Percentiles rank a stretch among this genome's conserved stretches.
These are phyloP conservation scores for Daldinia concentrica DNA, from an alignment of 495 filamentous ascomycete species.

Conservation along the genomic window DNA sequence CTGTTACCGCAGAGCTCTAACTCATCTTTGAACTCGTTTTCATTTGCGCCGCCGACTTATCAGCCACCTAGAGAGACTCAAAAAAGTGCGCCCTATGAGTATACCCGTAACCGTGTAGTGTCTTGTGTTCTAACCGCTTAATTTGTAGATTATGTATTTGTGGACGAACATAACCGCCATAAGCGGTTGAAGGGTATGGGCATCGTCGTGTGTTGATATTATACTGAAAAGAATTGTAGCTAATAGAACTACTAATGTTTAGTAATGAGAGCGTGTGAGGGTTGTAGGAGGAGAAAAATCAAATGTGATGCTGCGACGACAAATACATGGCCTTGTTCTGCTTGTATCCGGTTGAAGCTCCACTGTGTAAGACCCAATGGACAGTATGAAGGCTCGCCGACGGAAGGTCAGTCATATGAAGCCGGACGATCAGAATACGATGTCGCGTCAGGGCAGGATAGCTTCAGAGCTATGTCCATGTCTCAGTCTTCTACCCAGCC, in stretches of 20 bases:
- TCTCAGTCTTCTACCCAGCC: constrained; percentile 53
- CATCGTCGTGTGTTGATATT: constrained; percentile 11
- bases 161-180: constrained; percentile 98
- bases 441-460: constrained; percentile 58
- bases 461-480: constrained; percentile 61
- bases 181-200: constrained; percentile 91
- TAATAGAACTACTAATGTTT: constrained; percentile 34
- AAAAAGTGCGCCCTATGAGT: constrained; percentile 63
- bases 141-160: constrained; percentile 92
- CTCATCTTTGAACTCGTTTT: constrained; percentile 64
- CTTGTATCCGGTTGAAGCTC: constrained; percentile 90
- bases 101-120: constrained; percentile 10
- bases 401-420: constrained; percentile 59
- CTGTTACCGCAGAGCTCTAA: constrained; percentile 66
- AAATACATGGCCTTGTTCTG: constrained; percentile 97
- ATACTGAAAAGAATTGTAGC: constrained; percentile 6
- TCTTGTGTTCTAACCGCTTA: constrained; percentile 33
- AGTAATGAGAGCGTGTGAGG: constrained; percentile 99
- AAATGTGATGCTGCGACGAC: constrained; percentile 98
- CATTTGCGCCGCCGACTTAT: constrained; percentile 65
- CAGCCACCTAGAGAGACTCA: constrained; percentile 70
- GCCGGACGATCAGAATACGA: constrained; percentile 57
- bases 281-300: constrained; percentile 89
- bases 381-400: constrained; percentile 78
- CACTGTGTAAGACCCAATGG: constrained; percentile 93